Evolutionary conservation across 2,329 filamentous ascomycete species (phyloP).

Genomic region (Penicillium brasilianum): DNA sequence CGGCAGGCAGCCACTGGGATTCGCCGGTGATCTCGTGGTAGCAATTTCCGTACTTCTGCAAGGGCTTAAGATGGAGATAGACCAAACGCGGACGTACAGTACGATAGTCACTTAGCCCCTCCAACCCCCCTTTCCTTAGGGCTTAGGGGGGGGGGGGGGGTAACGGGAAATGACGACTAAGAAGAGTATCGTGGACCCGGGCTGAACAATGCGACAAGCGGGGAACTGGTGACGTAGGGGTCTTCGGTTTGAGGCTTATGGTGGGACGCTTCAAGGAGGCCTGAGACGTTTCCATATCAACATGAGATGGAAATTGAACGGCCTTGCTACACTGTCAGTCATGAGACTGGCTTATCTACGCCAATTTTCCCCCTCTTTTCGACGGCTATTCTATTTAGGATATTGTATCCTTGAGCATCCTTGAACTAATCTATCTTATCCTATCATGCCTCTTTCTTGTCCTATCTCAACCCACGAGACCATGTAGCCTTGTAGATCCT

Average conservation of each 20-base stretch:
- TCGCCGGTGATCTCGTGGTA: not conserved
- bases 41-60: not conserved
- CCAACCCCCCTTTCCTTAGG: too few species aligned
- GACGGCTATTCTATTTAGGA: not conserved
- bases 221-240: conserved; percentile 4
- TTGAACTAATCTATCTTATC: not conserved
- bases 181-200: conserved; percentile 2
- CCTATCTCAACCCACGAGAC: not conserved
- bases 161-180: not conserved
- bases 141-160: too few species aligned
- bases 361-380: not conserved
- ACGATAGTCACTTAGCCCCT: too few species aligned
- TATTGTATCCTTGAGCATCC: not conserved
- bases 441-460: not conserved
- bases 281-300: not conserved
- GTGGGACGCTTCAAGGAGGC: not conserved
- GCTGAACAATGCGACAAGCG: not conserved
- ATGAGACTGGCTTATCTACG: not conserved
- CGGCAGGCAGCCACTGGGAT: too few species aligned
- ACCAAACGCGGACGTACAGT: not conserved
- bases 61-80: not conserved
- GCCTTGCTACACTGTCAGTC: not conserved
- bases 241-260: not conserved
- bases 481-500: conserved; percentile 1
- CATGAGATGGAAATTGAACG: not conserved